These are phyloP conservation scores for Fusarium fujikuroi DNA, from an alignment of 2,329 filamentous ascomycete species.

Conservation along the genomic window DNA sequence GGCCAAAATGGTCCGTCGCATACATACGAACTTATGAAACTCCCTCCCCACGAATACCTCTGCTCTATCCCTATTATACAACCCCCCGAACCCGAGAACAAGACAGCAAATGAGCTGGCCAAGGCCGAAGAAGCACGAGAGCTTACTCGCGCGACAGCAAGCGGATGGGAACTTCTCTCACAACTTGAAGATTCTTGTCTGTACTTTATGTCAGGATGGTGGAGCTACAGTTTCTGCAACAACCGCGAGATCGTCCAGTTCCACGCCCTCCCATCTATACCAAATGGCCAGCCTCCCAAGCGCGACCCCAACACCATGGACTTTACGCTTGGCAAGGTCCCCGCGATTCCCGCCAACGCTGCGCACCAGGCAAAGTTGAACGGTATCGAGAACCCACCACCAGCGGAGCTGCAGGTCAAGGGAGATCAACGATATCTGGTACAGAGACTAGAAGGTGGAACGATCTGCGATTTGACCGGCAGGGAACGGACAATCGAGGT, in stretches of 20 bases:
- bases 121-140: conserved; percentile 83
- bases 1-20: conserved; percentile 41
- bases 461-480: conserved; percentile 86
- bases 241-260: conserved; percentile 89
- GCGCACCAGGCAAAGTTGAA: conserved; percentile 40
- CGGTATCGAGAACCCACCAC: conserved; percentile 49
- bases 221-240: conserved; percentile 96
- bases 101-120: conserved; percentile 73
- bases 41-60: conserved; percentile 78
- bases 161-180: conserved; percentile 82
- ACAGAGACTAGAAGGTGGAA: conserved; percentile 82
- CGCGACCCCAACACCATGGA: conserved; percentile 81
- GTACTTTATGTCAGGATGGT: conserved; percentile 88
- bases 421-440: conserved; percentile 88
- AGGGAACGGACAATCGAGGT: conserved; percentile 86
- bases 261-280: conserved; percentile 77
- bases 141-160: conserved; percentile 77
- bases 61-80: conserved; percentile 83
- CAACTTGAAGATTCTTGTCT: conserved; percentile 86
- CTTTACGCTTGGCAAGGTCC: conserved; percentile 76
- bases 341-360: conserved; percentile 48
- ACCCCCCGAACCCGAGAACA: conserved; percentile 65
- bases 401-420: conserved; percentile 78
- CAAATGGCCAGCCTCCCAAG: conserved; percentile 77
- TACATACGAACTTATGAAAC: conserved; percentile 79